A percentile compares a stretch with the other conserved stretches of the same genome.
phyloP scores from a whole-genome alignment of 371 early-diverging fungal species.

The Syncephalastrum sp. region DNA sequence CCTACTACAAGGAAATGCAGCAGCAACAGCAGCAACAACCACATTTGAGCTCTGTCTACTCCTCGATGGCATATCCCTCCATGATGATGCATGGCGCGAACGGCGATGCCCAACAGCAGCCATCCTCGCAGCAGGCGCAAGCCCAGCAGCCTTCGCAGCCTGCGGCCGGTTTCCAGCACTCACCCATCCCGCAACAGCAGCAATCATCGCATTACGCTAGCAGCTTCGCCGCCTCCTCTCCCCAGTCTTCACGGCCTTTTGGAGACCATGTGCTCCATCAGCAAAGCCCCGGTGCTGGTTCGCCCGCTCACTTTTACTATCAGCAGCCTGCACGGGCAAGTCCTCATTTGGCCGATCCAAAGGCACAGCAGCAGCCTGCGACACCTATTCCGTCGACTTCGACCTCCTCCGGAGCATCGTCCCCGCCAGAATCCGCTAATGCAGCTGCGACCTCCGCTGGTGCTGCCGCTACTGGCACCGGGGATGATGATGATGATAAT shows the following conservation, averaged over 20 bases:
- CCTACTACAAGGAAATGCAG: slow-evolving; percentile 16
- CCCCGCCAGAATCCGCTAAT: slow-evolving; percentile 27
- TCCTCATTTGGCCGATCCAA: slow-evolving; percentile 9
- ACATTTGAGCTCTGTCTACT: slow-evolving; percentile 30
- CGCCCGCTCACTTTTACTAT: slow-evolving; percentile 14
- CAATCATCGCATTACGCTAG: background rate
- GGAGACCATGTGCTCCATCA: slow-evolving; percentile 11
- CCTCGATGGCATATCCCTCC: slow-evolving; percentile 22
- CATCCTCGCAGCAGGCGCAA: slow-evolving; percentile 11
- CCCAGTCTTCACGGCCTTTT: slow-evolving; percentile 6
- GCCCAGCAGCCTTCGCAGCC: slow-evolving; percentile 13
- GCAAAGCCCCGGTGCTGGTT: slow-evolving; percentile 4
- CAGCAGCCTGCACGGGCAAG: slow-evolving; percentile 12
- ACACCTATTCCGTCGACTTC: slow-evolving; percentile 42
- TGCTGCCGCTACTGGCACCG: background rate
- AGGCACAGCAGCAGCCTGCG: slow-evolving; percentile 22
- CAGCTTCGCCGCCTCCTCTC: background rate
- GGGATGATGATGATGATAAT: slow-evolving; percentile 37
- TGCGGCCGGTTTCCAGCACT: background rate
- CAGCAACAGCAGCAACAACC: slow-evolving; percentile 17
- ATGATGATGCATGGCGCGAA: slow-evolving; percentile 25
- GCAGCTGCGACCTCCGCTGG: too few relatives aligned
- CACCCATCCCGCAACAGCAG: slow-evolving; percentile 7
- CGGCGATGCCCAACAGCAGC: slow-evolving; percentile 10
- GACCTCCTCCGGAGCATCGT: slow-evolving; percentile 36